Base-by-base conservation (phyloP, 2,329 filamentous ascomycete genomes). In the Fusarium sp. region DNA sequence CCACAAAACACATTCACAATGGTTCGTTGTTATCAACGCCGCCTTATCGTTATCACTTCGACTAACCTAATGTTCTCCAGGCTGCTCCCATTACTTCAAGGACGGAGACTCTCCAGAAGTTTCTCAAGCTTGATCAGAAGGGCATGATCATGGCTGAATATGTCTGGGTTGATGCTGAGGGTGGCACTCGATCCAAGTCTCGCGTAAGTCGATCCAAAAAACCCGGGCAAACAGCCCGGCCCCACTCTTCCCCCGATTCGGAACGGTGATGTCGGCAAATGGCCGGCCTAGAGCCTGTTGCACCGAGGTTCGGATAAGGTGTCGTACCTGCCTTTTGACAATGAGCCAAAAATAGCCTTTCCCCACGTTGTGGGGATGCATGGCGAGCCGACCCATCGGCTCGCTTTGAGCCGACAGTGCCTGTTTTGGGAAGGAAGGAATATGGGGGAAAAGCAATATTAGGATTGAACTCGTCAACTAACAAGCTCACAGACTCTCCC, bases 91-190 rank as follows among this genome's bases (percentile, higher is more conserved):
- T 63, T 1, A 70, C 63, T 35, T 73, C 71, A 58, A 56, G 71
- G 63, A 73, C 71, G 52, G 78, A 79, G 50, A 80, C 74, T 68
- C 90, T 97, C 81, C 84, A 91, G 81, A 97, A 97, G 83, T 98
- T 95, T 87, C 89, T 96, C 83, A 85, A 86, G 77, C 92, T 98
- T 76, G 91, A 94, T 80, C 95, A 98, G 85, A 92, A 91, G 81
- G 94, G 94, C 80, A 85, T 84, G 75, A 86, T 96, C 78, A 96
- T 97, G 82, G 95, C 94, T 78, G 95, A 97, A 85, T 97, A 97
- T 84, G 90, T 97, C 86, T 97, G 95, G 95, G 91, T 97, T 79
- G 94, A 97, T 78, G 86, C 91, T 71, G 82, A 84, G 71, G 94
- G 94, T 79, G 90, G 91, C 76, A 87, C 92, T 74, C 94, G 96